Evolutionary conservation across 2,329 filamentous ascomycete species (phyloP), one percentile per base, ranked within the genome.

Genomic region (Phaeosphaeriaceae sp.): DNA sequence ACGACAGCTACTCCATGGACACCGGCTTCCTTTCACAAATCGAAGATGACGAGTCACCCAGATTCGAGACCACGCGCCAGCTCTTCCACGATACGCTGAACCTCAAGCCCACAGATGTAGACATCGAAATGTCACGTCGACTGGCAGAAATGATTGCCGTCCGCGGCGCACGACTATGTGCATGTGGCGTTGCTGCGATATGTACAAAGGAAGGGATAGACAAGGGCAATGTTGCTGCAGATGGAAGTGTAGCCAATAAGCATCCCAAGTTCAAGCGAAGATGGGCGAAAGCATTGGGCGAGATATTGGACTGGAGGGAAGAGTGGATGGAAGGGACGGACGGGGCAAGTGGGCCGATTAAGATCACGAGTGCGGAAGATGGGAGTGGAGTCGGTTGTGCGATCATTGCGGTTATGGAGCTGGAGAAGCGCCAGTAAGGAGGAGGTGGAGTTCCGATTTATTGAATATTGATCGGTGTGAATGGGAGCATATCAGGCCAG

Each of bases 1-100:
- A 89, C 71, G 91, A 91, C 76, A 84, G 92, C 3, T 97, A 97
- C 79, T 88, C 87, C 2, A 82, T 97, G 24, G 93, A 97, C 78
- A 89, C 94, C 5, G 96, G 92, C 11, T 96, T 97, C 85, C 83
- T 97, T 19, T 20, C 42, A 15, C 42, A 45, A 15, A 15, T 45
- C 11, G 42, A 22, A 45, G 21, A 45, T 19, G 21, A 45, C 19
- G 42, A 20, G n/a, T 45, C 66, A 4, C 53, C 55, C 5, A 24
- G 33, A 2, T 65, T 74, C 47, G 20, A 59, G 2, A 46, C 58
- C 2, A 71, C 73, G 2, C 61, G 67, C 24, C 22, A 58, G 1
- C 53, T 68, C 1, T 73, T 76, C 51, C 55, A 61, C 3, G 49
- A 67, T 3, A 60, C 52, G 2, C 68, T 78, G 6, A 45, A 53